Percentiles rank a stretch among this genome's conserved stretches.
These are phyloP conservation scores for Otatea glauca DNA, from an alignment of 176 grass and related monocot species.

Conservation along the genomic window DNA sequence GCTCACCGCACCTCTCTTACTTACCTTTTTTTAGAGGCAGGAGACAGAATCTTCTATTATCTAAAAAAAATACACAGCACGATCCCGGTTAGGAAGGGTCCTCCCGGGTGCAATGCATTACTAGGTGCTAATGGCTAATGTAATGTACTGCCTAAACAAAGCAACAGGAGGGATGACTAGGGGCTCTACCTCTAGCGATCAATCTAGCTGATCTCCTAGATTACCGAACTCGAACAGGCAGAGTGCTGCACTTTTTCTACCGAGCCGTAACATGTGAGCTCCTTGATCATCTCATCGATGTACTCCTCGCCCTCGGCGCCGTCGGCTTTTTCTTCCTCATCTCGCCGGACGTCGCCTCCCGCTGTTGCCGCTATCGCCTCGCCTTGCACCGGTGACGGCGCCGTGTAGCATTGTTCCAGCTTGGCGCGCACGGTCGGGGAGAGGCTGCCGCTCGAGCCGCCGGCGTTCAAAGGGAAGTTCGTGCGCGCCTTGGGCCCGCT, in stretches of 20 bases:
- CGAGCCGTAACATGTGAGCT: slow-evolving; percentile 79
- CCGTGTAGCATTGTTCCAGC: slow-evolving; percentile 75
- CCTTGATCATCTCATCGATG: slow-evolving; percentile 92
- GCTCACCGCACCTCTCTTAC: too few species aligned
- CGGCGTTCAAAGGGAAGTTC: slow-evolving; percentile 57
- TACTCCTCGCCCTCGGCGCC: slow-evolving; percentile 40
- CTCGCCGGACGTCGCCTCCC: neutral
- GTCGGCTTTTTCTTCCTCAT: neutral
- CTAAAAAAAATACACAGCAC: neutral
- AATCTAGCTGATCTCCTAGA: neutral
- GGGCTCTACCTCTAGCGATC: neutral
- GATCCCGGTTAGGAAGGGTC: slow-evolving; percentile 17
- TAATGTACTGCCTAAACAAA: slow-evolving; percentile 30
- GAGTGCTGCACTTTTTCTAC: slow-evolving; percentile 61
- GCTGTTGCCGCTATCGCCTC: neutral
- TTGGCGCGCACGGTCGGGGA: slow-evolving; percentile 74
- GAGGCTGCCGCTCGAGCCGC: neutral
- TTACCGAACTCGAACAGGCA: slow-evolving; percentile 38
- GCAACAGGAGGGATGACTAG: neutral
- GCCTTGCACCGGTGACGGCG: neutral
- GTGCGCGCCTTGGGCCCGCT: slow-evolving; percentile 68
- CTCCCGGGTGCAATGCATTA: slow-evolving; percentile 6
- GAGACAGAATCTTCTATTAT: too few species aligned
- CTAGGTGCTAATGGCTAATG: slow-evolving; percentile 22
- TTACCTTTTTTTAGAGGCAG: too few species aligned